Evolutionary conservation across 2,329 filamentous ascomycete genomes (phyloP), one percentile per base, ranked within the genome.

Genomic region (Leptographium radiaticola): DNA sequence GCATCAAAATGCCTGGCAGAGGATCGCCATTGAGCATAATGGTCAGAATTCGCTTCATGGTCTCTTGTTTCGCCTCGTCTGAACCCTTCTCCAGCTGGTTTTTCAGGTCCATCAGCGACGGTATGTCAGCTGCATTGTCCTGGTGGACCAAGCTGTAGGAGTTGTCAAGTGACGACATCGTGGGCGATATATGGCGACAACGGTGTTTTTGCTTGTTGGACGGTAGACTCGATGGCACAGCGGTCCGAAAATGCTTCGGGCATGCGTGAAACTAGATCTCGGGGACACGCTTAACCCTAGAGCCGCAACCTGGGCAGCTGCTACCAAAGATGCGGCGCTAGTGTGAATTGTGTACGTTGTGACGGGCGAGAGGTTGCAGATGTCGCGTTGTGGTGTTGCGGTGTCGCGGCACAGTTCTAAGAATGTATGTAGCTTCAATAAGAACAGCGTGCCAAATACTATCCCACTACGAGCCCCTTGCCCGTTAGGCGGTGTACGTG

Each of bases 11-110:
- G 62, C 89, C 84, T 31, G 90, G 86, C 85, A 98, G 93, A 43
- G 93, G 84, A 67, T 98, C 91, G 62, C 93, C 93, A 69, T 97
- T 97, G 65, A 98, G 81, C 93, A 98, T 97, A 67, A 96, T 83
- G 59, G 88, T 95, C 67, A 97, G 75, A 68, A 98, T 89, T 74
- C 83, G 86, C 82, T 93, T 94, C 89, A 94, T 94, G 56, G 89
- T 95, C 61, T 95, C 89, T 68, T 91, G 77, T 76, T 96, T 96
- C 65, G 80, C 83, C 71, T 95, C 89, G 70, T 95, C 90, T 58
- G 80, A 91, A 62, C 89, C 89, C 75, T 95, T 95, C 73, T 96
- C 90, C 63, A 96, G 76, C 76, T 94, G 87, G 63, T 83, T 89
- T 71, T 89, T 89, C 71, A 98, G 79, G 69, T 98, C 93, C 66